Conservation (phyloP, 2,329 filamentous ascomycete species). For the Hypoxylon sp. region DNA sequence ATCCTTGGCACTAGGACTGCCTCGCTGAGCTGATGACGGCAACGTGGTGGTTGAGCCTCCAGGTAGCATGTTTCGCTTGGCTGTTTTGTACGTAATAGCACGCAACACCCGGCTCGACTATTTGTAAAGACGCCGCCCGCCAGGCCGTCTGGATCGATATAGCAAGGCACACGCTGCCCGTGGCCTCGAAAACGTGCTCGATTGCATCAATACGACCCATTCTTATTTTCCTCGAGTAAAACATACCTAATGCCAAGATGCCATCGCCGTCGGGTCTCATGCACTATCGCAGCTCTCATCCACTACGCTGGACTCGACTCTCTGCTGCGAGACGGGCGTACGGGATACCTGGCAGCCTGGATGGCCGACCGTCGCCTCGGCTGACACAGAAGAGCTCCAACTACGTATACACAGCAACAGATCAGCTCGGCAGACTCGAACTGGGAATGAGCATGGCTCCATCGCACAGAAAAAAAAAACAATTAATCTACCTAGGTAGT, state of each 20-base stretch:
- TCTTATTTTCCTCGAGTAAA: conserved; percentile 29
- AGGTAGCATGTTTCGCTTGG: conserved; percentile 31
- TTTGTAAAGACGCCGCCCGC: conserved; percentile 23
- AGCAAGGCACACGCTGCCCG: conserved; percentile 20
- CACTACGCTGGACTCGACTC: conserved; percentile 10
- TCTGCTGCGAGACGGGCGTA: not conserved
- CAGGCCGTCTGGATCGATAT: conserved; percentile 10
- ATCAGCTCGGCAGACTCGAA: conserved; percentile 24
- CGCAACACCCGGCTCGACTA: conserved; percentile 26
- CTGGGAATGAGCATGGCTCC: conserved; percentile 1
- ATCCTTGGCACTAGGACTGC: conserved; percentile 27
- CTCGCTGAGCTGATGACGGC: conserved; percentile 29
- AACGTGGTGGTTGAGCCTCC: conserved; percentile 31
- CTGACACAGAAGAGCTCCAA: not conserved
- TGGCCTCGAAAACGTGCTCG: conserved; percentile 31
- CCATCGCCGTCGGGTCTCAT: conserved; percentile 26
- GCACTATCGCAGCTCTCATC: conserved; percentile 1
- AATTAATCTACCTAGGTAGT: conserved; percentile 14
- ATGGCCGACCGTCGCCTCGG: not conserved
- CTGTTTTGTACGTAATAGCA: conserved; percentile 45
- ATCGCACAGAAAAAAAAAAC: conserved; percentile 11
- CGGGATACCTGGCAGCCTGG: not conserved
- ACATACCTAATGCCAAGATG: conserved; percentile 37
- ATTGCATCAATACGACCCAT: conserved; percentile 32
- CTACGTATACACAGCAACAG: conserved; percentile 19